These are phyloP conservation scores for Austroboletus niveus DNA, from an alignment of 1,284 basidiomycete species.

Conservation along the genomic window DNA sequence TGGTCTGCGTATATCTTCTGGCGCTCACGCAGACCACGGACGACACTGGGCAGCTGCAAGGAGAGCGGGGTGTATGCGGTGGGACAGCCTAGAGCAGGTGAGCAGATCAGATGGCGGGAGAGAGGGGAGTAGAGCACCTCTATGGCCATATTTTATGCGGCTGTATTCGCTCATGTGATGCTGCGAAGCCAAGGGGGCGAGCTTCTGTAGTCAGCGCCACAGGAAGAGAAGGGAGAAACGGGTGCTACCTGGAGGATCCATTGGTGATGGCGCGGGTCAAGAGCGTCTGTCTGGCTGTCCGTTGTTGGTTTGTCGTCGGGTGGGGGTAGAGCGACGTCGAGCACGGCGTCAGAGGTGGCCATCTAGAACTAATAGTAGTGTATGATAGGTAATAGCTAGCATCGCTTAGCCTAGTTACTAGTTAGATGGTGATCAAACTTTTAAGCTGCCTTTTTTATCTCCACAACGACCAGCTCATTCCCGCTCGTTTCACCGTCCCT, in stretches of 20 bases:
- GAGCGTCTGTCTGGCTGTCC: background rate
- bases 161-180: constrained; percentile 81
- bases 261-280: background rate
- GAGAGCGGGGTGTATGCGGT: constrained; percentile 69
- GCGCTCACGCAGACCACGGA: constrained; percentile 55
- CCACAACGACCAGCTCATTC: constrained; percentile 7
- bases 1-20: constrained; percentile 50
- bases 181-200: constrained; percentile 68
- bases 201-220: constrained; percentile 33
- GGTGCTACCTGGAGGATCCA: constrained; percentile 21
- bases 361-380: background rate
- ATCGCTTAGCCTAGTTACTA: background rate
- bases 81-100: constrained; percentile 46
- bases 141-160: constrained; percentile 67
- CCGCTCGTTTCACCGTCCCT: constrained; percentile 3
- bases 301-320: background rate
- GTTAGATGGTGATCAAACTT: no score
- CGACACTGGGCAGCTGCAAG: constrained; percentile 63
- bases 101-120: background rate
- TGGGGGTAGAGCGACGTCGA: constrained; percentile 3
- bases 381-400: background rate
- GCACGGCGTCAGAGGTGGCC: constrained; percentile 16
- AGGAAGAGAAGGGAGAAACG: background rate
- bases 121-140: background rate
- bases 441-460: background rate